phyloP scores from a whole-genome alignment of 345 rosid species.

The Eutrema heterophyllum region DNA sequence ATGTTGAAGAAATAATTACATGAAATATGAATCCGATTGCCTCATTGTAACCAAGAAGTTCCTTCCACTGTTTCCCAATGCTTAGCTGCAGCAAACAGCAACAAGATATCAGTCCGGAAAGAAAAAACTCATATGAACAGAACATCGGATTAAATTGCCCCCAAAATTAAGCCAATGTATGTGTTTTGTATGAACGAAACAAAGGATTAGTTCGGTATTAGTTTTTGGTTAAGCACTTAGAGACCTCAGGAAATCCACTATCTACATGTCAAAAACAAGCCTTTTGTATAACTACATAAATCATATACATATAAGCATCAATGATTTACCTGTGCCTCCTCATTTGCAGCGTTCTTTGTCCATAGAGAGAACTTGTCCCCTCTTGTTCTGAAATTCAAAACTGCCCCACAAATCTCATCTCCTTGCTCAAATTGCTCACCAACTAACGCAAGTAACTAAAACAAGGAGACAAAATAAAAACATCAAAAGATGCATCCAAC shows the following conservation, averaged over 20 bases:
- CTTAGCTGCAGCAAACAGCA: conserved; percentile 43
- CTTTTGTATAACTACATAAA: neutral
- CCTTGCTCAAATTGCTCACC: conserved; percentile 91
- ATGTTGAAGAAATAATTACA: conserved; percentile 31
- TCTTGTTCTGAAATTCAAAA: conserved; percentile 57
- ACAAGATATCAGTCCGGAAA: neutral
- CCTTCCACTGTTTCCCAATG: conserved; percentile 96
- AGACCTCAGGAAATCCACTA: neutral
- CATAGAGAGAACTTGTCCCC: conserved; percentile 71
- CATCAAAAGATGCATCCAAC: neutral
- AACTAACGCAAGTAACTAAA: conserved; percentile 68
- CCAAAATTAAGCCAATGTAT: neutral
- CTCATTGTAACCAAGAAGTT: conserved; percentile 58
- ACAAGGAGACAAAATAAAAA: neutral
- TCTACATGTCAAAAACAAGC: neutral
- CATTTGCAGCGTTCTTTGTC: conserved; percentile 91
- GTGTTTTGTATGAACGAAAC: neutral
- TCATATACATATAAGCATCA: neutral
- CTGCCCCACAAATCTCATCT: conserved; percentile 94
- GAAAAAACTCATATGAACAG: neutral
- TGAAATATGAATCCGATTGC: conserved; percentile 70
- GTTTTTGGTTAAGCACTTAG: neutral
- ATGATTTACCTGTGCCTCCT: conserved; percentile 61
- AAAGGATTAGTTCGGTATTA: neutral
- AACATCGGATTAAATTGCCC: neutral